Evolutionary conservation across 2,329 filamentous ascomycete species (phyloP).

Genomic region (Claviceps fusiformis): DNA sequence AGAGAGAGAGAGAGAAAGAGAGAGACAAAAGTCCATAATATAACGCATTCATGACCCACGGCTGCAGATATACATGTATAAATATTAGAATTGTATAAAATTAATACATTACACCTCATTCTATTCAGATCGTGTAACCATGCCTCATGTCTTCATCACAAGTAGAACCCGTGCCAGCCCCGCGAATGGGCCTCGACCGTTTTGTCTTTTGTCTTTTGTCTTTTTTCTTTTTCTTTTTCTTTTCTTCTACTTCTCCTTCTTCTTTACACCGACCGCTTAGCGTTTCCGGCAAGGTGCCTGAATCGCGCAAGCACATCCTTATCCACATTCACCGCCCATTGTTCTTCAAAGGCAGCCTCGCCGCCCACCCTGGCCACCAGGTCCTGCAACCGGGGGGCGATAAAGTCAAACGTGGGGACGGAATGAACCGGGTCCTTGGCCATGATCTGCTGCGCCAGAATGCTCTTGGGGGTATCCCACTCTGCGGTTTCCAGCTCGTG

Average conservation of each 20-base stretch:
- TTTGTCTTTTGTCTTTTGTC: too few relatives aligned
- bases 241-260: background rate
- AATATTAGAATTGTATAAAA: too few relatives aligned
- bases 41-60: too few relatives aligned
- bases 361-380: constrained; percentile 50
- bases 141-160: too few relatives aligned
- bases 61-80: too few relatives aligned
- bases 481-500: constrained; percentile 27
- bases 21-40: too few relatives aligned
- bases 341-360: constrained; percentile 49
- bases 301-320: constrained; percentile 57
- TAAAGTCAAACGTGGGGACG: constrained; percentile 49
- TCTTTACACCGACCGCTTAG: constrained; percentile 3
- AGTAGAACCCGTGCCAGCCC: too few relatives aligned
- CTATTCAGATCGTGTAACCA: too few relatives aligned
- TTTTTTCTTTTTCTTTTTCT: background rate
- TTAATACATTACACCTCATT: too few relatives aligned
- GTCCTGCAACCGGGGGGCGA: constrained; percentile 46
- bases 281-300: constrained; percentile 14
- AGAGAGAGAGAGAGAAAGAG: too few relatives aligned
- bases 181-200: too few relatives aligned
- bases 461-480: constrained; percentile 43
- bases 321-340: constrained; percentile 65
- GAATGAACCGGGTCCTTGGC: constrained; percentile 54
- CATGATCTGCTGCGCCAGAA: constrained; percentile 37